phyloP scores from a whole-genome alignment of 352 stramenopile species.

The Phytophthora pistaciae region DNA sequence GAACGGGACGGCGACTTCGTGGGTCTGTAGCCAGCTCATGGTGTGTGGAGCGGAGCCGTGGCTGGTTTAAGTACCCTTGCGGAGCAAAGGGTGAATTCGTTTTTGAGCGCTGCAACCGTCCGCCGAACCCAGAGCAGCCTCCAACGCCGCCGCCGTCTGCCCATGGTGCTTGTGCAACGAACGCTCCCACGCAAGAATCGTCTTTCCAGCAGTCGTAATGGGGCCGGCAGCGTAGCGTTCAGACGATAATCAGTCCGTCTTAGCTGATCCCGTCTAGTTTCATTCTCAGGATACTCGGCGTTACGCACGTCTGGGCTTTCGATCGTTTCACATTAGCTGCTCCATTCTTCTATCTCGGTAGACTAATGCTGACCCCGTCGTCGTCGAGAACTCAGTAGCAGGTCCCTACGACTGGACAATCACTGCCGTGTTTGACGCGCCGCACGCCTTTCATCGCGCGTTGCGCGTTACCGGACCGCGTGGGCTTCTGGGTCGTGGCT shows the following conservation, averaged over 20 bases:
- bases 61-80: conserved; percentile 18
- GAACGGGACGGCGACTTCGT: conserved; percentile 55
- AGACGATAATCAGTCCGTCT: conserved; percentile 1
- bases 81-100: conserved; percentile 29
- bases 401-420: conserved; percentile 16
- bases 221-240: conserved; percentile 10
- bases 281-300: conserved; percentile 19
- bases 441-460: conserved; percentile 20
- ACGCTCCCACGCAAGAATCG: conserved; percentile 20
- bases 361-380: conserved; percentile 16
- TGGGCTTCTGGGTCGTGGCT: conserved; percentile 6
- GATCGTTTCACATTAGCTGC: conserved; percentile 14
- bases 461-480: conserved; percentile 11
- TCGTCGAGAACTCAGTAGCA: neutral
- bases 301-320: conserved; percentile 24
- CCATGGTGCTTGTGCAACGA: conserved; percentile 8
- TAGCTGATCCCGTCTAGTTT: conserved; percentile 23
- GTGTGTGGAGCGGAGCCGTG: conserved; percentile 5
- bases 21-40: conserved; percentile 71
- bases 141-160: neutral
- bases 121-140: neutral
- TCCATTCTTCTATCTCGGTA: conserved; percentile 11
- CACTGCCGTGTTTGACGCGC: neutral
- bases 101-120: conserved; percentile 22
- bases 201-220: conserved; percentile 28